These are phyloP conservation scores for Pseudocercospora macadamiae DNA, from an alignment of 2,329 filamentous ascomycete genomes.

Conservation along the genomic window DNA sequence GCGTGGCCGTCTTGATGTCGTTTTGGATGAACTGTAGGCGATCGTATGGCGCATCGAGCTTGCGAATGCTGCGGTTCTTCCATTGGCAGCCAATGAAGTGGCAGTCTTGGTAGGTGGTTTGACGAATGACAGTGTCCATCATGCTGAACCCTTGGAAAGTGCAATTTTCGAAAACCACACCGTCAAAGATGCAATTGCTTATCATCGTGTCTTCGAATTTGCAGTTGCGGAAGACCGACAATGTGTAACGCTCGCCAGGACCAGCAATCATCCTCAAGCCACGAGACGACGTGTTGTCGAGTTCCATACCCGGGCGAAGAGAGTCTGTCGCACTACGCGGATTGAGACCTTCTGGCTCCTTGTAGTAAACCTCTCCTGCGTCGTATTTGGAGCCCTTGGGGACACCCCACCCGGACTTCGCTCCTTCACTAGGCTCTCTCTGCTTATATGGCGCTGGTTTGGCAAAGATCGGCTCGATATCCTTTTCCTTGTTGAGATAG, in stretches of 20 bases:
- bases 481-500: neutral
- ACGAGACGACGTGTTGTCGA: neutral
- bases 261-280: conserved; percentile 2
- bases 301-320: conserved; percentile 13
- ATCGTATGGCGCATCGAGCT: neutral
- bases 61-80: conserved; percentile 2
- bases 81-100: neutral
- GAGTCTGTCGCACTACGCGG: conserved; percentile 37
- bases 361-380: neutral
- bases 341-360: neutral
- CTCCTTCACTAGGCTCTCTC: neutral
- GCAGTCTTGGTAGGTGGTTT: neutral
- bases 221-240: conserved; percentile 9
- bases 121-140: neutral
- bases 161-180: neutral
- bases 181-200: conserved; percentile 8
- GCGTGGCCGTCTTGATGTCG: neutral
- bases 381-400: neutral
- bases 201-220: conserved; percentile 8
- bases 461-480: neutral
- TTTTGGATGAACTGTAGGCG: neutral
- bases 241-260: neutral
- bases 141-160: neutral
- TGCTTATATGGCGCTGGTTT: neutral
- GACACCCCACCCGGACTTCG: neutral